Evolutionary conservation across 441 rosid species (phyloP), one percentile per base, ranked within the genome.

Genomic region (Euphorbia schlechtendalii): DNA sequence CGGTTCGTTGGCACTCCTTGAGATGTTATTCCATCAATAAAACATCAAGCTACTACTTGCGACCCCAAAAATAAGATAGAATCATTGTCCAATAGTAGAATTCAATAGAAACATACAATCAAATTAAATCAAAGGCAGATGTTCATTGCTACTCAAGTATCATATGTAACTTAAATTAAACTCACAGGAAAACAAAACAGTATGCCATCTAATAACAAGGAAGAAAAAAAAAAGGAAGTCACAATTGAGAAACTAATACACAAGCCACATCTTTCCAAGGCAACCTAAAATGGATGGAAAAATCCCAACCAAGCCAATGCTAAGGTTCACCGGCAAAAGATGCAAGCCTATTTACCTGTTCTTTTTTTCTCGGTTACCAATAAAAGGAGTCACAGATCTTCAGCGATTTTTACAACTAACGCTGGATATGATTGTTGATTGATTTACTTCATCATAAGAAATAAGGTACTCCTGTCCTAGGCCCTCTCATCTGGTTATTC

Each of bases 401-500:
- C 74, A 27, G 68, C 73, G 70, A 71, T 73, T 70, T 74, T 77
- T 27, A 80, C 82, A 76, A 34, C 54, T 36, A 63, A 41, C 56
- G 78, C 71, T 36, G 41, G 52, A 59, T 27, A 69, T 1, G 9
- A 1, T 8, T 8, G 63, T 68, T 1, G 9, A 1, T 8, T 8
- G 63, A 67, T 30, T 67, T 27, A 73, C 73, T 63, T 62, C 71
- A 56, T 71, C 73, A 94, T 70, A 94, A 82, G 89, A 94, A 94
- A 67, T 91, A 94, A 3, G 98, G 98, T 68, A 91, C 99, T 57
- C 99, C 99, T 55, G 98, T 88, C 77, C 99, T 82, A 43, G 99
- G 98, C 57, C 99, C 99, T 83, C 98, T 89, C 99, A 94, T 94
- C 77, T 91, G 98, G 70, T 91, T 91, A 84, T 94, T 91, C 89